Evolutionary conservation across 2,329 filamentous ascomycete genomes (phyloP).

Genomic region (Cladosporium austrohemisphaericum): DNA sequence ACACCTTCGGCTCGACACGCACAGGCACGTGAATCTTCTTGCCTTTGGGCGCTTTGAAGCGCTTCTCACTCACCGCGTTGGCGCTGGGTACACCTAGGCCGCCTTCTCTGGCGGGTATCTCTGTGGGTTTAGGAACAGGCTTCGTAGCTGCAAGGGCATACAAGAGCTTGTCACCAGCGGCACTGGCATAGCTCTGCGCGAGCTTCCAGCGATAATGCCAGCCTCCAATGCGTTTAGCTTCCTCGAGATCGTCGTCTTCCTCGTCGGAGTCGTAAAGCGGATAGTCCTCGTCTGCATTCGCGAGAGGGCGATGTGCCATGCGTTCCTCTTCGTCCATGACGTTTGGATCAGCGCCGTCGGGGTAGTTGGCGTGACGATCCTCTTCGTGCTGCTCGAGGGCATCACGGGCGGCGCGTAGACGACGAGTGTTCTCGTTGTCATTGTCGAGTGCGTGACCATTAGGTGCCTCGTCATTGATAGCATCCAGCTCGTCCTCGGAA

Average conservation of each 20-base stretch:
- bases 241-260: slow-evolving; percentile 69
- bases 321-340: slow-evolving; percentile 77
- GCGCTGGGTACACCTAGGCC: slow-evolving; percentile 41
- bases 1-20: slow-evolving; percentile 95
- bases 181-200: slow-evolving; percentile 48
- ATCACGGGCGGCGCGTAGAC: slow-evolving; percentile 50
- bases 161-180: slow-evolving; percentile 37
- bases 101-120: slow-evolving; percentile 40
- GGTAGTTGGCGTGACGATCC: slow-evolving; percentile 46
- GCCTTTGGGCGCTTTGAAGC: slow-evolving; percentile 69
- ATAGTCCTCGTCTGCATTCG: slow-evolving; percentile 62
- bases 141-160: slow-evolving; percentile 34
- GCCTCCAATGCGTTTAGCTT: slow-evolving; percentile 71
- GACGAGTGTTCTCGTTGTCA: slow-evolving; percentile 44
- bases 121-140: slow-evolving; percentile 40
- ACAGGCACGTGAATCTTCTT: slow-evolving; percentile 94
- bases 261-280: slow-evolving; percentile 87
- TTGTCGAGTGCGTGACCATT: slow-evolving; percentile 29
- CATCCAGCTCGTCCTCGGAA: slow-evolving; percentile 59
- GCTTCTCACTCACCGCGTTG: slow-evolving; percentile 39
- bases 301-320: slow-evolving; percentile 58
- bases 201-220: slow-evolving; percentile 66
- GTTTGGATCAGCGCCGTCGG: slow-evolving; percentile 39
- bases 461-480: slow-evolving; percentile 58
- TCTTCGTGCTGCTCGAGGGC: slow-evolving; percentile 50